Percentiles rank a stretch among this genome's conserved stretches.
Conservation (phyloP, 176 grass and related monocot genomes). For the Oryza longistaminata region DNA sequence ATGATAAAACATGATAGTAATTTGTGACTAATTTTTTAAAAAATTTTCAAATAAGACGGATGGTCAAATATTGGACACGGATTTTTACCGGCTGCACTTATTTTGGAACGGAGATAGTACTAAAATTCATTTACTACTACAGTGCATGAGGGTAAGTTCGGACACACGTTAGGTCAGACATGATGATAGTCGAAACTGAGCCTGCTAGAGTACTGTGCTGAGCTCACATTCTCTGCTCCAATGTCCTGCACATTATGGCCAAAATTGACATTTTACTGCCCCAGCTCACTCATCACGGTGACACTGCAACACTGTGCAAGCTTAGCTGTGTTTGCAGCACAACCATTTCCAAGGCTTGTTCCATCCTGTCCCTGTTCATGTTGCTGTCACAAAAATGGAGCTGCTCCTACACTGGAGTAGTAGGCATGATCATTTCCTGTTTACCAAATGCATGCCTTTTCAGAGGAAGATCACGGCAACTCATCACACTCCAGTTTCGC, state of each 20-base stretch:
- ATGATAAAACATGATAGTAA: no score
- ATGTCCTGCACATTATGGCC: background rate
- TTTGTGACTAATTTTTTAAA: no score
- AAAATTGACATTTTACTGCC: background rate
- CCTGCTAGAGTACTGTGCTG: background rate
- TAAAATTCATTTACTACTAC: no score
- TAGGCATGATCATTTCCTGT: background rate
- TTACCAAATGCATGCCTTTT: slow-evolving; percentile 24
- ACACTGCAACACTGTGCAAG: background rate
- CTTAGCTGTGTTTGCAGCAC: background rate
- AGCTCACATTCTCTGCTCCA: background rate
- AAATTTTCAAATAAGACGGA: no score
- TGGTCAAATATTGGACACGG: no score
- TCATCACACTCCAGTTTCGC: slow-evolving; percentile 23
- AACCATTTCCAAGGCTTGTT: background rate
- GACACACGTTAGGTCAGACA: no score
- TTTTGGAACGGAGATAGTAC: no score
- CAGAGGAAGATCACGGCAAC: slow-evolving; percentile 17
- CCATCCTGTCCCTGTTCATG: background rate
- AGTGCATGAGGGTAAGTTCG: no score
- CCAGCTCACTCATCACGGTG: background rate
- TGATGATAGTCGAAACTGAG: background rate
- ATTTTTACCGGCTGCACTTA: no score
- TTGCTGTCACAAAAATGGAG: background rate
- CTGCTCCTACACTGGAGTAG: background rate